These are phyloP conservation scores for Echites panduratus DNA, from an alignment of 257 asterid genomes.

Conservation along the genomic window DNA sequence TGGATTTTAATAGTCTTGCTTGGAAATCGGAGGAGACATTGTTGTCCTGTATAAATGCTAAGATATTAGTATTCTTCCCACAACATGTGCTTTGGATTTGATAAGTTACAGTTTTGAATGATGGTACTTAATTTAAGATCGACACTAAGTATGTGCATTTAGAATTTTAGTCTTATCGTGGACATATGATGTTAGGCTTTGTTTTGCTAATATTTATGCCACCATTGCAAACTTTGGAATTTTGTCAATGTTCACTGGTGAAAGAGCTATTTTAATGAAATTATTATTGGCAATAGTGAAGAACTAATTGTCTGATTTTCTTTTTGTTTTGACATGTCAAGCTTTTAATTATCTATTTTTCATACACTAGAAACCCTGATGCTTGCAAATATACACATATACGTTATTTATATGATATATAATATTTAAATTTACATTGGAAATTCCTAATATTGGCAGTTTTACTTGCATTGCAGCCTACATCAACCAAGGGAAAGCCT, in stretches of 20 bases:
- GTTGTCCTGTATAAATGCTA: neutral
- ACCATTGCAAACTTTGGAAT: neutral
- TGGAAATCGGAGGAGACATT: neutral
- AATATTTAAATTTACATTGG: too few species aligned
- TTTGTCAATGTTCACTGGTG: neutral
- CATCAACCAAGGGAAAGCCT: constrained; percentile 82
- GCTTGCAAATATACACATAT: too few species aligned
- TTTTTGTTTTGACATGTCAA: too few species aligned
- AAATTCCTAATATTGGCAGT: constrained; percentile 8
- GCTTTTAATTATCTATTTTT: neutral
- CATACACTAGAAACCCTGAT: neutral
- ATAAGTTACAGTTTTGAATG: neutral
- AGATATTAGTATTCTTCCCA: neutral
- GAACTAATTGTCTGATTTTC: neutral
- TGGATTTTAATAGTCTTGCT: neutral
- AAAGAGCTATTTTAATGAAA: neutral
- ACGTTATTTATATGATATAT: too few species aligned
- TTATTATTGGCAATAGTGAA: neutral
- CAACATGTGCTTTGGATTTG: neutral
- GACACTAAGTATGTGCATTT: neutral
- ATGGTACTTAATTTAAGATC: neutral
- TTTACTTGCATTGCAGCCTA: constrained; percentile 51
- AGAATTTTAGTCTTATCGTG: neutral
- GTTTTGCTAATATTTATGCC: neutral
- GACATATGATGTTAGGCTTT: neutral